Conservation (phyloP, 1,139 yeast genomes). For the Lizanozyma gosingica region DNA sequence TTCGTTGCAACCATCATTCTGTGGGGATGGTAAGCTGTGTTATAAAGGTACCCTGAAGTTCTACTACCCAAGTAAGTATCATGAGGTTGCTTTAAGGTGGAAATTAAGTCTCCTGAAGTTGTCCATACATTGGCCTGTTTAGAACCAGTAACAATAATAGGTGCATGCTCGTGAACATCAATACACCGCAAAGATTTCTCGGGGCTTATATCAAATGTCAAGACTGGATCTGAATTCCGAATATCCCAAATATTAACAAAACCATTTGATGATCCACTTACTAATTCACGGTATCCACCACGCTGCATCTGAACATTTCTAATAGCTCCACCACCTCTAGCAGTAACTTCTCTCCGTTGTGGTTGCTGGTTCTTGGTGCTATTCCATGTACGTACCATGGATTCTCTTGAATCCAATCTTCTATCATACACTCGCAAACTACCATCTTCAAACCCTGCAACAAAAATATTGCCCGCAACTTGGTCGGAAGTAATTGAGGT, state of each 20-base stretch:
- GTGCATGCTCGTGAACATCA: constrained; percentile 94
- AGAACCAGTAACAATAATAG: constrained; percentile 81
- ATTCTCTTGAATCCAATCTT: constrained; percentile 73
- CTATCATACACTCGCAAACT: constrained; percentile 85
- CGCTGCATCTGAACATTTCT: constrained; percentile 90
- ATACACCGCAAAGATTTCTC: constrained; percentile 63
- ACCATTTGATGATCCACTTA: constrained; percentile 80
- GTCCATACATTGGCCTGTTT: constrained; percentile 80
- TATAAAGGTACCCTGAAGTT: constrained; percentile 49
- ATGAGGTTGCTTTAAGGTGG: constrained; percentile 53
- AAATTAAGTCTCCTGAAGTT: constrained; percentile 67
- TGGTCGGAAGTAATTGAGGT: constrained; percentile 91
- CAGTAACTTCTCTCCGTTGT: constrained; percentile 4
- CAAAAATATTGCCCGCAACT: constrained; percentile 84
- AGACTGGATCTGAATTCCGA: constrained; percentile 62
- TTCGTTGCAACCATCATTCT: constrained; percentile 87
- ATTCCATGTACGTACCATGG: constrained; percentile 81
- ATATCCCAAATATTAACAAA: constrained; percentile 87
- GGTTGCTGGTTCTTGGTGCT: constrained; percentile 19
- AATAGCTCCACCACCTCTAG: constrained; percentile 49
- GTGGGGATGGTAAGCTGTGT: constrained; percentile 84
- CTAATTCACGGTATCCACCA: constrained; percentile 89
- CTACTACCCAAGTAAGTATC: constrained; percentile 34
- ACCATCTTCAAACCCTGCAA: constrained; percentile 94
- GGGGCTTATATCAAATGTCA: constrained; percentile 47